Conservation (phyloP, 1,284 basidiomycete genomes). For the Chalciporus sp. region DNA sequence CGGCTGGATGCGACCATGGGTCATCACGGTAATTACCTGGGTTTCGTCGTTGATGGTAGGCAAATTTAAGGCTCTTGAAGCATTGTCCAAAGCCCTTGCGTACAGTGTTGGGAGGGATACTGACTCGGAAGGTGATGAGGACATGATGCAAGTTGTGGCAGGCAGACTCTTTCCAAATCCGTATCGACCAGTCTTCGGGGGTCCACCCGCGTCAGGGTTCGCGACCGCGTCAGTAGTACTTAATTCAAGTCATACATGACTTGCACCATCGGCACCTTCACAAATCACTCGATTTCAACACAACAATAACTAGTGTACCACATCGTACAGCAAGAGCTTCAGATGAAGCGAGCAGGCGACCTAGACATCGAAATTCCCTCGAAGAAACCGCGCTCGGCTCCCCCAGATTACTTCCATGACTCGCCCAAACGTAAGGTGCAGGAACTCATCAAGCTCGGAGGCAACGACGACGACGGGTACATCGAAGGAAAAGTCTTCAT, state of each 20-base stretch:
- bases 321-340: background rate
- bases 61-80: conserved; percentile 46
- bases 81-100: conserved; percentile 42
- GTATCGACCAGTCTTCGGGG: conserved; percentile 17
- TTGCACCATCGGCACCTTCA: too few species aligned
- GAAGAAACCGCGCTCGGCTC: conserved; percentile 3
- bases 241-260: too few species aligned
- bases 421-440: conserved; percentile 24
- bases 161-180: background rate
- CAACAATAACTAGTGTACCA: too few species aligned
- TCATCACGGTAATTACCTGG: conserved; percentile 40
- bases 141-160: conserved; percentile 27
- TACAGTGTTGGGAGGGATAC: conserved; percentile 48
- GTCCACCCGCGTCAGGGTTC: conserved; percentile 15
- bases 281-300: too few species aligned
- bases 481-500: conserved; percentile 45
- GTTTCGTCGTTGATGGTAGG: conserved; percentile 52
- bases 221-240: too few species aligned
- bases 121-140: conserved; percentile 26
- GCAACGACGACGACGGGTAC: conserved; percentile 36
- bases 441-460: conserved; percentile 22
- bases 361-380: background rate
- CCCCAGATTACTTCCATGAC: conserved; percentile 16
- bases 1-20: conserved; percentile 7
- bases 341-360: background rate